Percentiles rank a stretch among this genome's conserved stretches.
These are phyloP conservation scores for Russula emetica DNA, from an alignment of 768 basidiomycete species.

Conservation along the genomic window DNA sequence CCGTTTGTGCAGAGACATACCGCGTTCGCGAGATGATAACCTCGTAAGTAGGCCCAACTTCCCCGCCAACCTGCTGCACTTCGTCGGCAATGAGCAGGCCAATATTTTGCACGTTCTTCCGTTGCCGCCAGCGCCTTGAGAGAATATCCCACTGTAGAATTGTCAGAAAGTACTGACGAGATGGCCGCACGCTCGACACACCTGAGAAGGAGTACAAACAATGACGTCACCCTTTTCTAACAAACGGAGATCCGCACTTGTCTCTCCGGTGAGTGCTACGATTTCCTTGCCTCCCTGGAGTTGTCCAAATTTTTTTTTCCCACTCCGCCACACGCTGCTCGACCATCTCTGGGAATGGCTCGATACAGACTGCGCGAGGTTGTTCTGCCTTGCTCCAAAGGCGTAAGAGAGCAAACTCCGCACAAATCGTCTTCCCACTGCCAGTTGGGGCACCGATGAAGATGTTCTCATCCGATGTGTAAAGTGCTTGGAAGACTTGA, in stretches of 20 bases:
- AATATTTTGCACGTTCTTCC: constrained; percentile 93
- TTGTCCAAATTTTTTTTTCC: constrained; percentile 76
- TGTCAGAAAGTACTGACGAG: constrained; percentile 9
- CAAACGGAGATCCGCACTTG: constrained; percentile 82
- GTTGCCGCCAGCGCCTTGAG: constrained; percentile 91
- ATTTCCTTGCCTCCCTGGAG: constrained; percentile 93
- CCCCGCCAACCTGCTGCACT: constrained; percentile 90
- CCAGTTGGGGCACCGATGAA: constrained; percentile 97
- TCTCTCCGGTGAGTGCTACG: constrained; percentile 90
- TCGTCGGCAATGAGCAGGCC: constrained; percentile 94
- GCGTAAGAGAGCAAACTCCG: constrained; percentile 92
- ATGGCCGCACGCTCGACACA: constrained; percentile 36
- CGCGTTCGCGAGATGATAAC: constrained; percentile 95
- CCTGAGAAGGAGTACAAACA: constrained; percentile 89
- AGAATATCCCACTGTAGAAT: constrained; percentile 82
- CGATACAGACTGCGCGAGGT: constrained; percentile 86
- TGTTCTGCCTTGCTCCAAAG: constrained; percentile 87
- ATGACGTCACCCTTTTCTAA: constrained; percentile 91
- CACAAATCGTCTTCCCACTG: constrained; percentile 95
- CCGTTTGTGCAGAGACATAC: constrained; percentile 92
- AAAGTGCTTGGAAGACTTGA: constrained; percentile 97
- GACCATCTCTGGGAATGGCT: constrained; percentile 98
- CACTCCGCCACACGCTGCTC: constrained; percentile 87
- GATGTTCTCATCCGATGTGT: constrained; percentile 93
- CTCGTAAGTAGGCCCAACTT: constrained; percentile 94